Conservation (phyloP, 148 eudicot genomes). For the Chenopodium album region DNA sequence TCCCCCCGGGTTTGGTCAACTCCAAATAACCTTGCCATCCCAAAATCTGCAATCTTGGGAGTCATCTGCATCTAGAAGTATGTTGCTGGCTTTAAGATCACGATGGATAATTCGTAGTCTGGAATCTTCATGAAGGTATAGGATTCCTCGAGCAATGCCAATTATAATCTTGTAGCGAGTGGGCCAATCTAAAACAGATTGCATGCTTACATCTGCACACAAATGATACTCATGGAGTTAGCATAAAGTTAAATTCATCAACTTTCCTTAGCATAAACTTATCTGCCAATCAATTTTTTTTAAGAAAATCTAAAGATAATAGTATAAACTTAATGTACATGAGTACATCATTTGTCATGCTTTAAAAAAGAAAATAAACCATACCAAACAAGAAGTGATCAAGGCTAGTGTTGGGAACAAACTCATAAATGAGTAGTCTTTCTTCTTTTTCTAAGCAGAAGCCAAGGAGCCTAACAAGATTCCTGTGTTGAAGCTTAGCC, state of each 20-base stretch:
- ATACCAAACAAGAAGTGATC: slow-evolving; percentile 39
- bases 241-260: too few species aligned
- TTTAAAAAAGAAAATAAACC: background rate
- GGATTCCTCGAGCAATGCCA: slow-evolving; percentile 39
- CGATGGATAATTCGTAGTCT: slow-evolving; percentile 16
- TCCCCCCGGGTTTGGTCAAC: slow-evolving; percentile 38
- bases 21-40: slow-evolving; percentile 36
- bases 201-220: slow-evolving; percentile 26
- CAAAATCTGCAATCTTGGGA: slow-evolving; percentile 45
- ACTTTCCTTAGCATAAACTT: too few species aligned
- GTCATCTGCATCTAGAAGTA: slow-evolving; percentile 37
- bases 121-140: slow-evolving; percentile 39
- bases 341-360: too few species aligned
- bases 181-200: slow-evolving; percentile 31
- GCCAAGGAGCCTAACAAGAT: slow-evolving; percentile 45
- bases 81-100: slow-evolving; percentile 24
- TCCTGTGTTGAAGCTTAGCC: slow-evolving; percentile 56
- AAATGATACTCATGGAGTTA: too few species aligned
- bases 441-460: slow-evolving; percentile 35
- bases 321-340: too few species aligned
- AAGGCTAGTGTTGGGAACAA: slow-evolving; percentile 41
- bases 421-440: slow-evolving; percentile 51
- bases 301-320: too few species aligned
- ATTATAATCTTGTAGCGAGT: slow-evolving; percentile 33
- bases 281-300: too few species aligned